Evolutionary conservation across 2,329 filamentous ascomycete genomes (phyloP).

Genomic region (Trichophyton schoenleinii): DNA sequence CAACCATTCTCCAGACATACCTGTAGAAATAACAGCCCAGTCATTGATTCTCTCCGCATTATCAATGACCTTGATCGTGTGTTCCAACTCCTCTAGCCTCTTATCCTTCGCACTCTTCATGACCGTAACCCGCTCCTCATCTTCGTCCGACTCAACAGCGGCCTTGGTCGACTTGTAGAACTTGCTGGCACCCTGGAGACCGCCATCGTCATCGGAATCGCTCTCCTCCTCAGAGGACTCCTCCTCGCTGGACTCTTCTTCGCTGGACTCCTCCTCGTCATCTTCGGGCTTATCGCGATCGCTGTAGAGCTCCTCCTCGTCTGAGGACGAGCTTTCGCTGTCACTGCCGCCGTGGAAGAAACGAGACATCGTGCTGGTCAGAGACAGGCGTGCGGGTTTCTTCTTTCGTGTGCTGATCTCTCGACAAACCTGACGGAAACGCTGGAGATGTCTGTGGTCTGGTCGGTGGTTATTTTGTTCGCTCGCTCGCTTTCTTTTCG

Average conservation of each 20-base stretch:
- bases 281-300: slow-evolving; percentile 52
- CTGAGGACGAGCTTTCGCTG: slow-evolving; percentile 79
- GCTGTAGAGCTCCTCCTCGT: slow-evolving; percentile 89
- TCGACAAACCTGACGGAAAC: background rate
- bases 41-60: slow-evolving; percentile 97
- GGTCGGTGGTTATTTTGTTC: background rate
- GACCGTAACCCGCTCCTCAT: slow-evolving; percentile 71
- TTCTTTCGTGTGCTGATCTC: background rate
- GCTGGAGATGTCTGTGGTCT: background rate
- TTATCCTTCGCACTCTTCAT: slow-evolving; percentile 99
- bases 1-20: slow-evolving; percentile 42
- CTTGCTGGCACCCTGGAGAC: slow-evolving; percentile 58
- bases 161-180: slow-evolving; percentile 58
- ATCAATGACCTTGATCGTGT: slow-evolving; percentile 79
- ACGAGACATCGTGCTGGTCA: slow-evolving; percentile 57
- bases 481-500: background rate
- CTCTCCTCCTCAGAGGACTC: slow-evolving; percentile 45
- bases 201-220: slow-evolving; percentile 42
- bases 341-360: slow-evolving; percentile 98
- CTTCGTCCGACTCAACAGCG: slow-evolving; percentile 65
- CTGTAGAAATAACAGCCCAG: slow-evolving; percentile 82
- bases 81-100: slow-evolving; percentile 83
- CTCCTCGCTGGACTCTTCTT: slow-evolving; percentile 44
- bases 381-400: too few species aligned
- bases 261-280: slow-evolving; percentile 42